These are phyloP conservation scores for Halocafeteria seosinensis DNA, from an alignment of 108 stramenopile genomes.

Conservation along the genomic window DNA sequence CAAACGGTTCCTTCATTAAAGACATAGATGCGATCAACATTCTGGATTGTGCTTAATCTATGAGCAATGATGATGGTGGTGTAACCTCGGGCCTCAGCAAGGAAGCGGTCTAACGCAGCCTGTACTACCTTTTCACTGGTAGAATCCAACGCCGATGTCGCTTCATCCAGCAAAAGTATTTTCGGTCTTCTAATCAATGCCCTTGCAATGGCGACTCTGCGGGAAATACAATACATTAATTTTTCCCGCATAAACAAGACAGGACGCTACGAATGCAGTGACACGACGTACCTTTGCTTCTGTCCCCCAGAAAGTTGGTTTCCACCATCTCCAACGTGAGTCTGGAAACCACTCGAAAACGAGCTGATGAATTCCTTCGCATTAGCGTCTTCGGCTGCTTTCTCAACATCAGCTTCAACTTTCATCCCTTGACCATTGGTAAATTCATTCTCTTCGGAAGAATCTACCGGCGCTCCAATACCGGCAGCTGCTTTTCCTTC, in stretches of 20 bases:
- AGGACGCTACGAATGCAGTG: no score
- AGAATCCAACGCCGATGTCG: constrained; percentile 43
- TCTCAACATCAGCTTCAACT: no score
- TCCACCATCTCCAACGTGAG: constrained; percentile 5
- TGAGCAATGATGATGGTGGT: constrained; percentile 42
- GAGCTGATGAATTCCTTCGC: constrained; percentile 19
- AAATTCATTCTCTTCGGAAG: background rate
- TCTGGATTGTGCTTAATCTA: constrained; percentile 60
- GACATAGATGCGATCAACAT: no score
- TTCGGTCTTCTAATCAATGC: constrained; percentile 60
- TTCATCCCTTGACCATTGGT: no score
- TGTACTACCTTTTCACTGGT: constrained; percentile 62
- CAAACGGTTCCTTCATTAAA: no score
- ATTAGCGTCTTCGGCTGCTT: constrained; percentile 16
- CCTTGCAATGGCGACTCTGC: constrained; percentile 70
- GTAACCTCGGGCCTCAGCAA: constrained; percentile 8
- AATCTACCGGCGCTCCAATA: background rate
- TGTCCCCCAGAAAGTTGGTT: constrained; percentile 58
- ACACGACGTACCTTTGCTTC: no score
- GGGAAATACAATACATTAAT: no score
- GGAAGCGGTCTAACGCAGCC: constrained; percentile 48
- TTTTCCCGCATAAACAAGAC: no score
- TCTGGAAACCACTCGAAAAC: background rate
- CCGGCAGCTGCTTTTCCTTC: background rate
- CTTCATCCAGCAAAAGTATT: constrained; percentile 62